Evolutionary conservation across 306 rosid genomes (phyloP).

Genomic region (Casuarina equisetifolia): DNA sequence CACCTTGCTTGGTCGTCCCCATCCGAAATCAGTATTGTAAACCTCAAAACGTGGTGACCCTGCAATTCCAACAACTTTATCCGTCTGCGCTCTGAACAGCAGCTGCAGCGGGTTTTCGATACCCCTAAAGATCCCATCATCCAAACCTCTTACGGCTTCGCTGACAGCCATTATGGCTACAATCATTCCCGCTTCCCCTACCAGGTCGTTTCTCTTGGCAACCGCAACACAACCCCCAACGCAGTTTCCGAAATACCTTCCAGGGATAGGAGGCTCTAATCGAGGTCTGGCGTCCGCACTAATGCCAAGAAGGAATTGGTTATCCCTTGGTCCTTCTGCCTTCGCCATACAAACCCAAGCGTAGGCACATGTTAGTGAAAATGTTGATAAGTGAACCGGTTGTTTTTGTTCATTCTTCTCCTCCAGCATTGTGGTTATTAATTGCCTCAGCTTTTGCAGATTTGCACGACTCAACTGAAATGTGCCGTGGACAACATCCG

Average conservation of each 20-base stretch:
- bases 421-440: constrained; percentile 4
- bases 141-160: constrained; percentile 11
- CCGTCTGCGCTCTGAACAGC: not conserved
- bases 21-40: constrained; percentile 46
- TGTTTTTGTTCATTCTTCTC: constrained; percentile 7
- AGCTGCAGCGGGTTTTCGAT: constrained; percentile 9
- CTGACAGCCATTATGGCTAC: constrained; percentile 22
- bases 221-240: not conserved
- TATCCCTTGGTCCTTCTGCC: constrained; percentile 26
- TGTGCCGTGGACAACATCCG: constrained; percentile 32
- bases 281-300: constrained; percentile 36
- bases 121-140: constrained; percentile 20
- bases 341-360: constrained; percentile 25
- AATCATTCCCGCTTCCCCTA: no score
- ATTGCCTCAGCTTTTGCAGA: constrained; percentile 24
- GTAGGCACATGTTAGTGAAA: constrained; percentile 32
- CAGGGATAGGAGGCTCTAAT: constrained; percentile 25
- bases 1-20: constrained; percentile 42
- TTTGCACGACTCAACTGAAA: constrained; percentile 33
- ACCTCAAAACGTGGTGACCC: constrained; percentile 53
- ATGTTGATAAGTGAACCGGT: constrained; percentile 34
- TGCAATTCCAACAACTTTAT: constrained; percentile 37
- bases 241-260: constrained; percentile 53
- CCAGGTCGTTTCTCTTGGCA: no score
- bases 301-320: no score